Conservation (phyloP, 257 asterid species). For the Prunella vulgaris region DNA sequence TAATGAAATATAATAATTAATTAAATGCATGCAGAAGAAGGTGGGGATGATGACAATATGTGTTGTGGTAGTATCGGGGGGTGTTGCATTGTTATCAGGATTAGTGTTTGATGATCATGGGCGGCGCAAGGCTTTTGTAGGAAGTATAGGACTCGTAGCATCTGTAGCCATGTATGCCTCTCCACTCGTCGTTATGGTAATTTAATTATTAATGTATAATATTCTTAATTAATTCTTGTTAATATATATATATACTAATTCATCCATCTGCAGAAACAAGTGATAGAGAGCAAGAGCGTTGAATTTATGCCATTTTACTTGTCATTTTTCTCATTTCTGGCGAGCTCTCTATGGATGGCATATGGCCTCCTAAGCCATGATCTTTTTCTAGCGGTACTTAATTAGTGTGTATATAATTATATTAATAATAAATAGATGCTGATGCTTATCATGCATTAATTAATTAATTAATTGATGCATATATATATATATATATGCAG, state of each 20-base stretch:
- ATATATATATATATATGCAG: too few relatives aligned
- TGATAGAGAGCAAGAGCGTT: conserved; percentile 69
- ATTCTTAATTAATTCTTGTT: too few relatives aligned
- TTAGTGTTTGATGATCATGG: conserved; percentile 42
- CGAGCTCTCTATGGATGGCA: conserved; percentile 75
- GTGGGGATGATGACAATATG: conserved; percentile 35
- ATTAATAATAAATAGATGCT: too few relatives aligned
- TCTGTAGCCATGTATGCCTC: conserved; percentile 73
- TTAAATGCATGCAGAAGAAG: conserved; percentile 42
- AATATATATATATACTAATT: too few relatives aligned
- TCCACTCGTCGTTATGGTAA: conserved; percentile 64
- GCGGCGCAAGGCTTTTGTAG: conserved; percentile 62
- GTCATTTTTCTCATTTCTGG: conserved; percentile 73
- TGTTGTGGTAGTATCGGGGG: conserved; percentile 32
- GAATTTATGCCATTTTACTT: conserved; percentile 82
- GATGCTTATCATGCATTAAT: too few relatives aligned
- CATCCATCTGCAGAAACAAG: conserved; percentile 40
- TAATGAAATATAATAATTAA: not conserved
- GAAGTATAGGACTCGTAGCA: conserved; percentile 69
- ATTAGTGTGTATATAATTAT: conserved; percentile 17
- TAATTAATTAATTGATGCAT: not conserved
- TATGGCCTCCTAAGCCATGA: conserved; percentile 72
- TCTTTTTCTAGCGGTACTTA: conserved; percentile 73
- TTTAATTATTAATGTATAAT: too few relatives aligned
- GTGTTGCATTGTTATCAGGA: conserved; percentile 40